Conservation (phyloP, 495 filamentous ascomycete species). For the Pseudomonodictys pantanalensis region DNA sequence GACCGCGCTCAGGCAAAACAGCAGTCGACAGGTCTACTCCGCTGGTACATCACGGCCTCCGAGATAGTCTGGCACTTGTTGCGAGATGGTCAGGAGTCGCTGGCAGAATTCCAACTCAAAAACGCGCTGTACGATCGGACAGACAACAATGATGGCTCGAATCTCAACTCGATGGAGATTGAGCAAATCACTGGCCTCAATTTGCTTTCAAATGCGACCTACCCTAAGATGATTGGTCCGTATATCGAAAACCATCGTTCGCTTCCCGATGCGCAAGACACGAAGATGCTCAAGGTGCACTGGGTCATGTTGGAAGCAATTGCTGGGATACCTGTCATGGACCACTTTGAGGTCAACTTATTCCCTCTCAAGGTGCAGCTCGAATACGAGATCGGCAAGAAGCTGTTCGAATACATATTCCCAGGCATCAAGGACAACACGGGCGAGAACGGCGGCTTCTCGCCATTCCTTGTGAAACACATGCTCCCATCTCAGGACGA, state of each 20-base stretch:
- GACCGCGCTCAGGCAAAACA: slow-evolving; percentile 60
- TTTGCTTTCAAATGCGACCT: slow-evolving; percentile 82
- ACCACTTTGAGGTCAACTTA: slow-evolving; percentile 92
- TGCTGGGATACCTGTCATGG: slow-evolving; percentile 94
- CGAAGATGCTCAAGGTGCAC: slow-evolving; percentile 84
- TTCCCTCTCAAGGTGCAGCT: slow-evolving; percentile 93
- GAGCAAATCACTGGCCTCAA: slow-evolving; percentile 82
- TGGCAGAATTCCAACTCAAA: slow-evolving; percentile 90
- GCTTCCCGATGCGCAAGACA: slow-evolving; percentile 49
- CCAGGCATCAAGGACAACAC: slow-evolving; percentile 65
- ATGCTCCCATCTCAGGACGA: slow-evolving; percentile 61
- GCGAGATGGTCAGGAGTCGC: slow-evolving; percentile 74
- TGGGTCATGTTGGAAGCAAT: slow-evolving; percentile 99
- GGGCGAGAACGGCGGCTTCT: slow-evolving; percentile 61
- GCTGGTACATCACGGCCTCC: slow-evolving; percentile 83
- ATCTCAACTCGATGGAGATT: slow-evolving; percentile 86
- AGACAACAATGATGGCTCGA: slow-evolving; percentile 94
- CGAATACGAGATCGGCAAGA: slow-evolving; percentile 88
- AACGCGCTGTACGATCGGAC: slow-evolving; percentile 89
- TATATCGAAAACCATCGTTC: slow-evolving; percentile 65
- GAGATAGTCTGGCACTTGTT: slow-evolving; percentile 98
- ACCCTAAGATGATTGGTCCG: slow-evolving; percentile 91
- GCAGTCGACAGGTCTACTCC: slow-evolving; percentile 72
- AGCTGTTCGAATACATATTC: slow-evolving; percentile 97
- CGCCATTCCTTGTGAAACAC: slow-evolving; percentile 80